Base-by-base conservation (phyloP, 345 rosid species). In the Lumnitzera littorea region DNA sequence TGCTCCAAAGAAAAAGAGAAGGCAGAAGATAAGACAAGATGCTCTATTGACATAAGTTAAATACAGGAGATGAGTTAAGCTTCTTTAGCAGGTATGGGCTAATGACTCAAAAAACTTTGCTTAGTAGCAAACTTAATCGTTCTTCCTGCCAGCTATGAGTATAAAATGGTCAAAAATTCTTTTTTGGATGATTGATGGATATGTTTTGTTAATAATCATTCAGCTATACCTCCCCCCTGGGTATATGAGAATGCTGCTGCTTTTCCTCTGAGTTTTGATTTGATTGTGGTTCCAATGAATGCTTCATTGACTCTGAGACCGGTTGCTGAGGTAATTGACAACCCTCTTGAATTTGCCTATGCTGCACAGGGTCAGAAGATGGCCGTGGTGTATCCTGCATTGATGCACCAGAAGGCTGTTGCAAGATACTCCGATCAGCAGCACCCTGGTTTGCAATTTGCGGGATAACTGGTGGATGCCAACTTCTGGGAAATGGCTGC, bases 381-480 rank as follows among this genome's bases (percentile, higher is more conserved):
- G 71, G 46, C 49, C 74, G 74, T 57, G 75, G 50, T 16, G 76
- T 72, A 23, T 67, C 47, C 61, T 68, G 72, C 72, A 70, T 79
- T 23, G 27, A 62, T n/a, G 70, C 67, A 62, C 76, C 74, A 67
- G 71, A 68, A 31, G 70, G 57, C 65, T 76, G 87, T 60, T 70
- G 82, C 57, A 65, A 56, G 61, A 59, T 58, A 68, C 61, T 43
- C 46, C 76, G 70, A 67, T 76, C 67, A 51, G 64, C 72, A 67
- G 55, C 59, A 64, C 68, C 82, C 25, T 63, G 75, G 51, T 72
- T 80, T 66, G 72, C 67, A 72, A 75, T 61, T 46, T 78, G 75
- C 41, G 79, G 56, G 75, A 71, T 66, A 68, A 75, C 63, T 61
- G 62, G 88, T 46, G 78, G 70, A 46, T 75, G 82, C 65, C 78